Percentiles rank a stretch among this genome's conserved stretches.
phyloP scores from a whole-genome alignment of 208 protist species.

The Spongospora subterranea region DNA sequence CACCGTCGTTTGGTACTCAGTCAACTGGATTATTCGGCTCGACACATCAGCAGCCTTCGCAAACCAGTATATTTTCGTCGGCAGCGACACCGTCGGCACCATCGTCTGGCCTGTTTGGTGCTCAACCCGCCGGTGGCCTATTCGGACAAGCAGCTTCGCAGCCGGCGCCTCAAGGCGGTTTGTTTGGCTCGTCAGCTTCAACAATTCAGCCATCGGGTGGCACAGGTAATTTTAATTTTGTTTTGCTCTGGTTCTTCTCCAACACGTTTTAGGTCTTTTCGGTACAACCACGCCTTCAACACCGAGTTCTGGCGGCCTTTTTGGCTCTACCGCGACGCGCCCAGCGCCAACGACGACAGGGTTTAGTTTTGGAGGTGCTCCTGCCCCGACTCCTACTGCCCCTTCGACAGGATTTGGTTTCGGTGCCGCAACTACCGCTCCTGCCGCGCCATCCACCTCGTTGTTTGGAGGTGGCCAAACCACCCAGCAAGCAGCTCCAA shows the following conservation, averaged over 20 bases:
- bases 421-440: not conserved
- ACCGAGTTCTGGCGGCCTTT: not conserved
- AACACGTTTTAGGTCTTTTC: not conserved
- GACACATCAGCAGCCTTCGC: not conserved
- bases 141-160: not conserved
- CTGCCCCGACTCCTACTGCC: not conserved
- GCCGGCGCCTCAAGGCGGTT: not conserved
- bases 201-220: not conserved
- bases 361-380: not conserved
- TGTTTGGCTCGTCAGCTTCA: not conserved
- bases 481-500: not conserved
- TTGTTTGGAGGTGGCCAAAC: not conserved
- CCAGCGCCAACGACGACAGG: not conserved
- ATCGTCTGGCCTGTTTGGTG: not conserved
- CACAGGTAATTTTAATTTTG: not conserved
- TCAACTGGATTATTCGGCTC: conserved; percentile 24
- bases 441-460: not conserved
- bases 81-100: not conserved
- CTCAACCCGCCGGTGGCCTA: not conserved
- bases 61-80: not conserved
- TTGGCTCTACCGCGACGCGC: not conserved
- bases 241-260: not conserved
- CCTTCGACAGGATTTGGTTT: not conserved
- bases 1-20: not conserved
- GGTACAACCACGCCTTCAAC: not conserved